Percentiles rank a stretch among this genome's conserved stretches.
These are phyloP conservation scores for Camellia sinensis DNA, from an alignment of 148 eudicot species.

Conservation along the genomic window DNA sequence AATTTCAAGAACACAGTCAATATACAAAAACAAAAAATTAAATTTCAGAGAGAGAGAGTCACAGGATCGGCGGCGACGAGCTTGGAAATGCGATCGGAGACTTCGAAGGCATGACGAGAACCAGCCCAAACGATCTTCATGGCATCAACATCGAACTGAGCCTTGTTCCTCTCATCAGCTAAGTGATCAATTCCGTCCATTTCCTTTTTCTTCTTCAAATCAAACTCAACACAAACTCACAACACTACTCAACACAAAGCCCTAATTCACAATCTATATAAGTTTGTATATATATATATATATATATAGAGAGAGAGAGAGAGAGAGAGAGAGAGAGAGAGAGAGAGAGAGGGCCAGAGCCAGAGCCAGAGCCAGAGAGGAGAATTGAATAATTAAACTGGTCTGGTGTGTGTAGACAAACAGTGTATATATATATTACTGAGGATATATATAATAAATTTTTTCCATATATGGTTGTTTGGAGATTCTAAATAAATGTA, in stretches of 20 bases:
- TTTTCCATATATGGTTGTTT: no score
- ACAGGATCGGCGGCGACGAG: slow-evolving; percentile 95
- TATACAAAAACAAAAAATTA: neutral
- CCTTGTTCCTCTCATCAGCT: slow-evolving; percentile 71
- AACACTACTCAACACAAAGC: no score
- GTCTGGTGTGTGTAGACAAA: no score
- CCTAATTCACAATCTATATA: neutral
- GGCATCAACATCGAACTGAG: slow-evolving; percentile 60
- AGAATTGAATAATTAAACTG: no score
- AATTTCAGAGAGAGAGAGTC: slow-evolving; percentile 16
- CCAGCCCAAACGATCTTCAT: slow-evolving; percentile 97
- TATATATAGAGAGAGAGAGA: neutral
- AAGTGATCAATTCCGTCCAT: slow-evolving; percentile 61
- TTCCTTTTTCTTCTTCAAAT: slow-evolving; percentile 14
- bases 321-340: no score
- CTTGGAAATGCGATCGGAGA: slow-evolving; percentile 84
- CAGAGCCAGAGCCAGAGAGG: no score
- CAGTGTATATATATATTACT: no score
- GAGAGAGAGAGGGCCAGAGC: no score
- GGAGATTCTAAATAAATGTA: no score
- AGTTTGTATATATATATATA: neutral
- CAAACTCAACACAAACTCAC: slow-evolving; percentile 6
- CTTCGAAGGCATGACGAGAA: slow-evolving; percentile 42
- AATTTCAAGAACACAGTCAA: neutral
- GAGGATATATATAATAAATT: no score